Evolutionary conservation across 2,329 filamentous ascomycete species (phyloP).

Genomic region (Colletotrichum limetticola): DNA sequence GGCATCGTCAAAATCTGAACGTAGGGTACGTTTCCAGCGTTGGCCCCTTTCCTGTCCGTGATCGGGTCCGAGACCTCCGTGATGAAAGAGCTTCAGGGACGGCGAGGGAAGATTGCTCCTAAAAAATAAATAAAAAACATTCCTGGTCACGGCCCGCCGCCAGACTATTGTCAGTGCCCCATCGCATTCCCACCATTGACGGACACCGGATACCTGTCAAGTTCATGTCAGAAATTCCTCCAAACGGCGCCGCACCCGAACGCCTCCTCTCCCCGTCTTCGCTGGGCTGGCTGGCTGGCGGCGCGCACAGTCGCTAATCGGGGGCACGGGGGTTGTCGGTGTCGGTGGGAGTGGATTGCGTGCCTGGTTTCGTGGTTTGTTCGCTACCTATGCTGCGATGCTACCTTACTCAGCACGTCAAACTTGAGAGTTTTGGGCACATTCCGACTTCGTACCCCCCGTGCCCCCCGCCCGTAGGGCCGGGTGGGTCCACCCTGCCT

Average conservation of each 20-base stretch:
- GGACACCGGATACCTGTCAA: slow-evolving; percentile 15
- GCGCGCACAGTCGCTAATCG: slow-evolving; percentile 26
- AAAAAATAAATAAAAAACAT: too few relatives aligned
- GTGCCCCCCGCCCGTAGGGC: slow-evolving; percentile 15
- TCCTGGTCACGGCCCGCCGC: neutral
- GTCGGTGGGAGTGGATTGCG: neutral
- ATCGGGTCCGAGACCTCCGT: slow-evolving; percentile 12
- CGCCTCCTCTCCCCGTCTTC: neutral
- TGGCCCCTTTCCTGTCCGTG: slow-evolving; percentile 5
- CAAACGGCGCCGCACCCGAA: slow-evolving; percentile 11
- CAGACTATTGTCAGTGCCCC: slow-evolving; percentile 6
- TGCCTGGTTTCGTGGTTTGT: neutral
- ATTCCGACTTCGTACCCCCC: neutral
- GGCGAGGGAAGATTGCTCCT: neutral
- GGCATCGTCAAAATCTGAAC: slow-evolving; percentile 2
- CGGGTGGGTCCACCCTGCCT: neutral
- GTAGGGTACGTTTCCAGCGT: neutral
- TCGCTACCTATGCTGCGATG: slow-evolving; percentile 21
- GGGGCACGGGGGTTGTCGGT: neutral
- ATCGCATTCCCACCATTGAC: neutral
- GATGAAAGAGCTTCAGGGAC: neutral
- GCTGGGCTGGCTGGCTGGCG: too few relatives aligned
- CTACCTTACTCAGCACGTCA: neutral
- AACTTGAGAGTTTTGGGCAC: neutral
- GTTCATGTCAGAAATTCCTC: slow-evolving; percentile 8